Conservation (phyloP, 257 asterid genomes). For the Solanum dulcamara region DNA sequence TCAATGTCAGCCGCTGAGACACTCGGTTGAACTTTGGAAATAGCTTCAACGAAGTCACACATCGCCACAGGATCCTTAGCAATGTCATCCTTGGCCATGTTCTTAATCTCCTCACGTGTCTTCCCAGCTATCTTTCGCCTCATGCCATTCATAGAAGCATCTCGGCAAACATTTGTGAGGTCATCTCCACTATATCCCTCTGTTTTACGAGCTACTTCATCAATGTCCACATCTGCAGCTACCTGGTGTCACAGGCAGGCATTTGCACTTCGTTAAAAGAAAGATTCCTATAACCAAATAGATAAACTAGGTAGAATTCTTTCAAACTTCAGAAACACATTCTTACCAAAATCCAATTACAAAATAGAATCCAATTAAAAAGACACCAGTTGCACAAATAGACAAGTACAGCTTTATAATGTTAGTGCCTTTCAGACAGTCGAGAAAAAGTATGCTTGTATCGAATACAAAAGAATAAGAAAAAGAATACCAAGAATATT, state of each 20-base stretch:
- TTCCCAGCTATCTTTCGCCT: conserved; percentile 80
- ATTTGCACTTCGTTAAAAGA: neutral
- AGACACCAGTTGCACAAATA: neutral
- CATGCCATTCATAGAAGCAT: conserved; percentile 90
- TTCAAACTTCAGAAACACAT: neutral
- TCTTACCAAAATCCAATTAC: neutral
- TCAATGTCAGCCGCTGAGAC: conserved; percentile 92
- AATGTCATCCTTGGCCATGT: conserved; percentile 89
- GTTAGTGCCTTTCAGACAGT: neutral
- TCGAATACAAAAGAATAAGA: neutral
- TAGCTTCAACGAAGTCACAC: conserved; percentile 91
- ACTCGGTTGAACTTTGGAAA: conserved; percentile 85
- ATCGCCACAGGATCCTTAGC: conserved; percentile 86
- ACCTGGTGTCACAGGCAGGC: conserved; percentile 27
- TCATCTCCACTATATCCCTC: conserved; percentile 99
- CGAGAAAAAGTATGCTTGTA: neutral
- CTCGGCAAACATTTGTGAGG: conserved; percentile 87
- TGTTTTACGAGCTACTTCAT: conserved; percentile 82
- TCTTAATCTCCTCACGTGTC: conserved; percentile 77
- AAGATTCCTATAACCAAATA: neutral
- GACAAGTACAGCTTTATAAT: neutral
- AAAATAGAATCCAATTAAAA: neutral
- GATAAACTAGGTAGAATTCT: neutral
- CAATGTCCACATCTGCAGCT: conserved; percentile 86
- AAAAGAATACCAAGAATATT: neutral